Evolutionary conservation across 305 asterid species (phyloP), one percentile per base, ranked within the genome.

Genomic region (Fraxinus dipetala): DNA sequence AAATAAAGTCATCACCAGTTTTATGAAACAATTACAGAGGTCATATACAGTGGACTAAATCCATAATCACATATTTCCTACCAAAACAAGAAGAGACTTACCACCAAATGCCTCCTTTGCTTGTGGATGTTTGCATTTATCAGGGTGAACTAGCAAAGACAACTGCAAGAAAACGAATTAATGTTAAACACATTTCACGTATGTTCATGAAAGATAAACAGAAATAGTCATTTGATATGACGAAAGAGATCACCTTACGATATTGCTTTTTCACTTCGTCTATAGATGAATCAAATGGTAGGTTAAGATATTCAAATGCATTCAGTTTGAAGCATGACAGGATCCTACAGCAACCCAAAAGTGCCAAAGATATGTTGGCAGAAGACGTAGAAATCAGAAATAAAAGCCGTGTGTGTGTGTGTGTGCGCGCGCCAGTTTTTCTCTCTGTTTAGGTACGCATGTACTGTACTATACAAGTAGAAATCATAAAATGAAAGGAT

Each of bases 71-170:
- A 56, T 34, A 75, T 81, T 82, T 82, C 34, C 75, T 51, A 51
- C 43, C 78, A 72, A 32, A 83, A 85, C 51, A 83, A 48, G n/a
- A 83, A 59, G 51, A 54, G 70, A 70, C 40, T 36, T 93, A 96
- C 99, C 98, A 85, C 91, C 96, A 88, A 96, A 96, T 70, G 99
- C 99, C 87, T 96, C 99, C 93, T 92, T 96, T 20, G 99, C 95
- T 91, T 93, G 96, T 73, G 98, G 97, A 88, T 96, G 98, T 79
- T 96, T 94, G 88, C 99, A 96, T 85, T 96, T 96, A 87, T 96
- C 99, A 74, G 99, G 99, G 89, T 96, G 99, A 89, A 96, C 99
- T 85, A 96, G 94, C 88, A 96, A 90, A 72, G 99, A 96, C 80
- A 96, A 72, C 99, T 96, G 90, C 81, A 84, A 80, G 51, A 79